Base-by-base conservation (phyloP, 495 filamentous ascomycete genomes). In the Apodospora peruviana region DNA sequence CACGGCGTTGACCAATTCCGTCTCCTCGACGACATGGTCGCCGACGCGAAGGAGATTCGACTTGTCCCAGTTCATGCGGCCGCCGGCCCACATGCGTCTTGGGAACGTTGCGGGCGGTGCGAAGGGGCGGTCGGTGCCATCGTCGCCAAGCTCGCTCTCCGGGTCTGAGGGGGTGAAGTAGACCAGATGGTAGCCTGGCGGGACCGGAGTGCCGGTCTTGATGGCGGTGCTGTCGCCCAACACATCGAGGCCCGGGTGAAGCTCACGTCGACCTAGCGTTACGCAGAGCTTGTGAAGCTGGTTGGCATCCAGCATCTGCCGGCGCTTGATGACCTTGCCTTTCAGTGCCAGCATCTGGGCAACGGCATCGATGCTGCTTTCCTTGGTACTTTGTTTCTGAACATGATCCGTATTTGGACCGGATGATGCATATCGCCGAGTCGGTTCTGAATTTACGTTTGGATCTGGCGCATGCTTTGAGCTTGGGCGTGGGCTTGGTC, bases 41-140 rank as follows among this genome's bases (percentile, higher is more conserved):
- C 80, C 81, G 0, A 83, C 70, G 9, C 47, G 17, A 3, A 34
- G 36, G 11, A 12, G 12, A 5, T 18, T 40, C 2, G 32, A 40
- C 10, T 35, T 12, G 14, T 21, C 21, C 79, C 78, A 84, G n/a
- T 56, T 43, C 20, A 83, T 68, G 48, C 76, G 67, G 0, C 84
- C 83, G 18, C 82, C 84, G 1, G 84, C 82, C 83, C 83, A 86
- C 82, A 87, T 85, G 12, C 83, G 76, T 19, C 81, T 63, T 4
- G 78, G 84, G 43, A 82, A 87, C 0, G 82, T 80, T 7, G 62
- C 39, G 0, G 74, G 69, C 0, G 83, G 76, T 47, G 80, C 83
- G 51, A 81, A 83, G 0, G 71, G 74, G 1, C 60, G 55, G 63
- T 86, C 83, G 14, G 79, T 81, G 32, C 82, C 82, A 64, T 87